Conservation (phyloP, 2,329 filamentous ascomycete species). For the Trichoderma lentiforme region DNA sequence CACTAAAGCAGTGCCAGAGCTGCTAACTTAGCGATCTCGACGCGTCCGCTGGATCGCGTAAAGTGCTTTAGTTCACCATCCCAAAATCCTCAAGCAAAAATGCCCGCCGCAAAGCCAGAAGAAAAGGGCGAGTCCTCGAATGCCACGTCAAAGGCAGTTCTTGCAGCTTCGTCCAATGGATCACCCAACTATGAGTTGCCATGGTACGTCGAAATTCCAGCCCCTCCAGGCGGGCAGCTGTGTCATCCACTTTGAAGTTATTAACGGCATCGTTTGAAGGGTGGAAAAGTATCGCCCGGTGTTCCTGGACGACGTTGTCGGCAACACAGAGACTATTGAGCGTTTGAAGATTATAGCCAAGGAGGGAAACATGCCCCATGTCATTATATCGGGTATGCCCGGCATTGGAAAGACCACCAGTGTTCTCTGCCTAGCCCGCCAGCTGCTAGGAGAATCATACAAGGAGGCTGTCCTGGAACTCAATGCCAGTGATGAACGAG, state of each 20-base stretch:
- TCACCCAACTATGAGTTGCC: conserved; percentile 68
- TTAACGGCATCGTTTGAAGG: conserved; percentile 51
- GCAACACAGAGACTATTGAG: conserved; percentile 96
- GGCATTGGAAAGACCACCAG: conserved; percentile 98
- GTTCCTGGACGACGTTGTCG: conserved; percentile 94
- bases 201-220: conserved; percentile 52
- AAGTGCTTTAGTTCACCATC: conserved; percentile 32
- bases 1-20: neutral
- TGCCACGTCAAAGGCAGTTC: conserved; percentile 54
- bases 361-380: conserved; percentile 98
- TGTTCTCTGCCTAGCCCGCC: conserved; percentile 85
- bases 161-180: conserved; percentile 49
- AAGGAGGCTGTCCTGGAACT: conserved; percentile 96
- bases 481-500: conserved; percentile 94
- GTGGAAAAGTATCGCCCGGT: conserved; percentile 97
- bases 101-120: conserved; percentile 50
- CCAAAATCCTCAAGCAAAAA: conserved; percentile 27
- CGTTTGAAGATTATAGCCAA: conserved; percentile 96
- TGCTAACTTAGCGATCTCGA: conserved; percentile 21
- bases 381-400: conserved; percentile 99
- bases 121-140: conserved; percentile 60
- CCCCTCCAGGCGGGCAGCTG: neutral
- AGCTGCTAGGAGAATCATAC: conserved; percentile 87
- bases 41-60: conserved; percentile 38
- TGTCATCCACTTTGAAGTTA: conserved; percentile 18